These are phyloP conservation scores for Chaetomium globosum DNA, from an alignment of 2,329 filamentous ascomycete genomes.

Conservation along the genomic window DNA sequence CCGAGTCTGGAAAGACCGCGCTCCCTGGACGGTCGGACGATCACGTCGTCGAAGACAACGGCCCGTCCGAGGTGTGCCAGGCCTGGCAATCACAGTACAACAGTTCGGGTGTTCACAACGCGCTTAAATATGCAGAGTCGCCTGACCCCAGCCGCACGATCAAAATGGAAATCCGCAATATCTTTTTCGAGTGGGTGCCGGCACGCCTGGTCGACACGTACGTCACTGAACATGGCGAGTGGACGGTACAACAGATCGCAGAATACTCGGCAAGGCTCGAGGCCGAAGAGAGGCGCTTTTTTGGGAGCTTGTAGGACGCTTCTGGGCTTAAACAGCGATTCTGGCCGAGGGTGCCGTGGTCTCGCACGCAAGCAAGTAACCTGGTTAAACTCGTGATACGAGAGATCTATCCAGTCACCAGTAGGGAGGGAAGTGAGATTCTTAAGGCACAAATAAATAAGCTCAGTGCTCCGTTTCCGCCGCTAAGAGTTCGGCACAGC, in stretches of 20 bases:
- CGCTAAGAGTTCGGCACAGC: background rate
- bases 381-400: too few species aligned
- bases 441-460: too few species aligned
- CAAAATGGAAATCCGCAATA: slow-evolving; percentile 48
- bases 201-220: slow-evolving; percentile 55
- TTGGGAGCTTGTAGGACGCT: slow-evolving; percentile 45
- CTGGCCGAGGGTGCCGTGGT: too few species aligned
- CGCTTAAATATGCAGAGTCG: slow-evolving; percentile 21
- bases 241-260: slow-evolving; percentile 46
- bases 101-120: slow-evolving; percentile 33
- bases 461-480: too few species aligned
- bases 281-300: slow-evolving; percentile 47
- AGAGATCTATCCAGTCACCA: too few species aligned
- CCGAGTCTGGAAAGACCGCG: slow-evolving; percentile 64
- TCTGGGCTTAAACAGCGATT: background rate
- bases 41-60: slow-evolving; percentile 55
- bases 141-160: slow-evolving; percentile 9
- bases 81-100: slow-evolving; percentile 49
- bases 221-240: slow-evolving; percentile 57
- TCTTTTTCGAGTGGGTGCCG: slow-evolving; percentile 66
- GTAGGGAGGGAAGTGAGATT: too few species aligned
- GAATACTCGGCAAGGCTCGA: slow-evolving; percentile 45
- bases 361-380: too few species aligned
- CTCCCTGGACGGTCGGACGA: slow-evolving; percentile 48
- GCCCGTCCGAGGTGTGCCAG: slow-evolving; percentile 52